These are phyloP conservation scores for Xylaria grammica DNA, from an alignment of 495 filamentous ascomycete genomes.

Conservation along the genomic window DNA sequence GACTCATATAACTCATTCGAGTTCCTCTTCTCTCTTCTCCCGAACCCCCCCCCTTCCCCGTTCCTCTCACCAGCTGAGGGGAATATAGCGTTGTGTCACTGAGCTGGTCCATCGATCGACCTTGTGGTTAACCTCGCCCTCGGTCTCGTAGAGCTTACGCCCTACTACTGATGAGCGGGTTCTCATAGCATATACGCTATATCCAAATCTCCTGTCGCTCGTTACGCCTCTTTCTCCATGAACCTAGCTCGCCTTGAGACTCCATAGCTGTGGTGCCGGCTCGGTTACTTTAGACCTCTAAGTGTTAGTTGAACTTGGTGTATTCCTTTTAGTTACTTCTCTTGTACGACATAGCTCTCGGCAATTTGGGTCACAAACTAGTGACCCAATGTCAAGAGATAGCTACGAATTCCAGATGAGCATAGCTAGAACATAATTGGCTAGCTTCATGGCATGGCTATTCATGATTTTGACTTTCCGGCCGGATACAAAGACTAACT, in stretches of 20 bases:
- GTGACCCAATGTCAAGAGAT: not conserved
- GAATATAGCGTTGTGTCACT: not conserved
- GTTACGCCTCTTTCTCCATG: constrained; percentile 11
- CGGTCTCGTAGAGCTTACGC: not conserved
- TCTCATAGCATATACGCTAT: constrained; percentile 11
- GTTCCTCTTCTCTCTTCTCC: not conserved
- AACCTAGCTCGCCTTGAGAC: not conserved
- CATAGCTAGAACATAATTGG: not conserved
- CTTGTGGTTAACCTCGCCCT: not conserved
- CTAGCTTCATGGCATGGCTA: not conserved
- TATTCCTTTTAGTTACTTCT: not conserved
- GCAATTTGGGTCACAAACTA: not conserved
- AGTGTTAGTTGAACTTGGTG: constrained; percentile 11
- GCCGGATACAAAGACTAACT: not conserved
- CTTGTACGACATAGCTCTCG: not conserved
- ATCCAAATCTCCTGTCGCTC: constrained; percentile 21
- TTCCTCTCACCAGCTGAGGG: constrained; percentile 8
- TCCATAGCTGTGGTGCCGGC: not conserved
- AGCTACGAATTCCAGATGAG: not conserved
- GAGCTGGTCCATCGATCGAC: constrained; percentile 11
- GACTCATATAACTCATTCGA: constrained; percentile 7
- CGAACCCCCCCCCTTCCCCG: too few relatives aligned
- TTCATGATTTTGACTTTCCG: not conserved
- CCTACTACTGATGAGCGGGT: constrained; percentile 13
- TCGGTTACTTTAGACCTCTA: not conserved